phyloP scores from a whole-genome alignment of 495 filamentous ascomycete species.

The Pseudotulostoma volvatum region DNA sequence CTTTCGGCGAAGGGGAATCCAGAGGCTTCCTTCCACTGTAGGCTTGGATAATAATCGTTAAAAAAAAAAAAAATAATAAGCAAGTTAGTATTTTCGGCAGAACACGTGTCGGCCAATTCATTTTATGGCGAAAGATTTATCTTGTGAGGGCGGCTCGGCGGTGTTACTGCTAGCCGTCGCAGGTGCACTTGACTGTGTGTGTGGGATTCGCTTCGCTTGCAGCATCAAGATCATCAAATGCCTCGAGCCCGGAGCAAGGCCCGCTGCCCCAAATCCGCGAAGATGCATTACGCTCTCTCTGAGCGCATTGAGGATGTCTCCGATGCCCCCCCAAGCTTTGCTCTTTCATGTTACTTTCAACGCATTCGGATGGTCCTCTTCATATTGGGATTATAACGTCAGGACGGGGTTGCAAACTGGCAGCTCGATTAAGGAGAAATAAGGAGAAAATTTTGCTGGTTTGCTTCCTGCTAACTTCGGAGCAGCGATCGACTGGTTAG shows the following conservation, averaged over 20 bases:
- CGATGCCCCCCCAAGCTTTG: conserved; percentile 77
- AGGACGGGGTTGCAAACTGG: conserved; percentile 86
- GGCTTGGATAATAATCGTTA: no score
- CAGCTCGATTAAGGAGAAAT: conserved; percentile 77
- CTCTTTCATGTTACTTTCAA: conserved; percentile 77
- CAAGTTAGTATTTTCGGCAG: no score
- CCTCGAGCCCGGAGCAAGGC: conserved; percentile 66
- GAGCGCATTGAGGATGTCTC: conserved; percentile 75
- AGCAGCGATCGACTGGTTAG: conserved; percentile 59
- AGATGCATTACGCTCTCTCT: conserved; percentile 53
- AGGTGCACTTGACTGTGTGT: conserved; percentile 77
- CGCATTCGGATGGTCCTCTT: conserved; percentile 75
- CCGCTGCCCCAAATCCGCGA: conserved; percentile 51
- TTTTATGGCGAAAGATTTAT: no score
- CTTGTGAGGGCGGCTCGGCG: no score
- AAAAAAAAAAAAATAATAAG: no score
- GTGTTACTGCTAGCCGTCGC: no score
- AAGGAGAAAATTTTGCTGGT: no score
- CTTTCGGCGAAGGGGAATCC: no score
- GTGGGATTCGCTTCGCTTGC: conserved; percentile 74
- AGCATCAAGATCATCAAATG: conserved; percentile 64
- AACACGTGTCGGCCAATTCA: no score
- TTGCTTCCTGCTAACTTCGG: conserved; percentile 70
- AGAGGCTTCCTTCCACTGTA: no score
- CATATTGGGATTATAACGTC: conserved; percentile 95